Base-by-base conservation (phyloP, 352 stramenopile species). In the Pythium graminicola region DNA sequence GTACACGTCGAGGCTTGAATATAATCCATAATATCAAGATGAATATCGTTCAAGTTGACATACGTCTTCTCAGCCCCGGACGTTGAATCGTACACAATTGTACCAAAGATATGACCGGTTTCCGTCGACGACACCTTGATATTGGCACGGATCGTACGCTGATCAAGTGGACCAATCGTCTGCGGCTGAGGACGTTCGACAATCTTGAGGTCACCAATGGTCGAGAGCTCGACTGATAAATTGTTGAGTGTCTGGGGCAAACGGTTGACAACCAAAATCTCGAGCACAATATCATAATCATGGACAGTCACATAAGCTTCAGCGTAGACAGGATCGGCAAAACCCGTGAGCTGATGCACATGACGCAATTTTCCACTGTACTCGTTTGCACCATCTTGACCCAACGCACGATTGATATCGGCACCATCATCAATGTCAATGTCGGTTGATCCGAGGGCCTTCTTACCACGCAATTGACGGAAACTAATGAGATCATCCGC, bases 51-150 rank as follows among this genome's bases (percentile, higher is more conserved):
- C 52, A 99, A 68, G 71, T 99, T 99, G 53, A 99, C 95, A 60
- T 99, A 98, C 50, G 90, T 98, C 70, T 99, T 98, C 62, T 99
- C 95, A 48, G 96, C 94, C 20, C 82, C 81, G 35, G 78, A 93
- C 27, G 92, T 88, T 58, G 97, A 97, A 65, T 98, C 95, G 69
- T 99, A 99, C 31, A 99, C 95, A 70, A 99, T 99, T 36, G 95
- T 99, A 53, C 97, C 97, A 73, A 99, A 99, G 59, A 99, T 99
- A 74, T 99, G 95, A 14, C 97, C 97, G 17, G 96, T 99, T 73
- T 99, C 97, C n/a, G 97, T 99, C 46, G 92, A 98, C 44, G 93
- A 98, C n/a, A 99, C 97, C 83, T 99, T 99, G 73, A 99, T 99
- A 65, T 97, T 99, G 22, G 96, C 95, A 39, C 92, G 86, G 57